Conservation (phyloP, 2,329 filamentous ascomycete species). For the Penicillium sp. region DNA sequence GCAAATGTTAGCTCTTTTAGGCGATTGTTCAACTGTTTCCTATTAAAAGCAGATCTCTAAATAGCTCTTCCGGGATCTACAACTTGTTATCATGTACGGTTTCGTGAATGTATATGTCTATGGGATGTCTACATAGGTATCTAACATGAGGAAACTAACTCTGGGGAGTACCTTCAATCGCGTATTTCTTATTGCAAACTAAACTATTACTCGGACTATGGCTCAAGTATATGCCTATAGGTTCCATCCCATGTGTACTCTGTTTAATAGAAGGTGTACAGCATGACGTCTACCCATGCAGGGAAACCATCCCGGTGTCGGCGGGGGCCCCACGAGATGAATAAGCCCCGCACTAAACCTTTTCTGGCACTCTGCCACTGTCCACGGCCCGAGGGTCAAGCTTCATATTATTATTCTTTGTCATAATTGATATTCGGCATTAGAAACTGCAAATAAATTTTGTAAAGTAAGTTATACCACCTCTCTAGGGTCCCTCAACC, state of each 20-base stretch:
- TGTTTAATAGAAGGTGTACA: neutral
- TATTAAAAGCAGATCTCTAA: neutral
- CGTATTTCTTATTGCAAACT: neutral
- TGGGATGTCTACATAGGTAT: too few relatives aligned
- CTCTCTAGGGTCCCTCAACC: neutral
- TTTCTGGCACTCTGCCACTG: neutral
- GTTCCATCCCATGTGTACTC: neutral
- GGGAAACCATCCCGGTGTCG: neutral
- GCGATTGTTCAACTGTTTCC: neutral
- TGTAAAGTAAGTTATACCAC: neutral
- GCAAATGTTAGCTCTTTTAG: neutral
- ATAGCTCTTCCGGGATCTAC: neutral
- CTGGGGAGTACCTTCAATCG: neutral
- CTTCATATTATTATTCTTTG: neutral
- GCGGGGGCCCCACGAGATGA: constrained; percentile 8
- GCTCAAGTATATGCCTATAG: too few relatives aligned
- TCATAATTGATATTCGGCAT: neutral
- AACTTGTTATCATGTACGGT: too few relatives aligned
- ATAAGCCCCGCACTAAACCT: constrained; percentile 19
- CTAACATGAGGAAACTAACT: neutral
- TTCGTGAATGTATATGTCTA: too few relatives aligned
- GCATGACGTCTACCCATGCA: neutral
- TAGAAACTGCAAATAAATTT: neutral
- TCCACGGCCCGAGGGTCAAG: neutral
- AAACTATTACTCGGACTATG: too few relatives aligned